These are phyloP conservation scores for Tricharina praecox DNA, from an alignment of 495 filamentous ascomycete genomes.

Conservation along the genomic window DNA sequence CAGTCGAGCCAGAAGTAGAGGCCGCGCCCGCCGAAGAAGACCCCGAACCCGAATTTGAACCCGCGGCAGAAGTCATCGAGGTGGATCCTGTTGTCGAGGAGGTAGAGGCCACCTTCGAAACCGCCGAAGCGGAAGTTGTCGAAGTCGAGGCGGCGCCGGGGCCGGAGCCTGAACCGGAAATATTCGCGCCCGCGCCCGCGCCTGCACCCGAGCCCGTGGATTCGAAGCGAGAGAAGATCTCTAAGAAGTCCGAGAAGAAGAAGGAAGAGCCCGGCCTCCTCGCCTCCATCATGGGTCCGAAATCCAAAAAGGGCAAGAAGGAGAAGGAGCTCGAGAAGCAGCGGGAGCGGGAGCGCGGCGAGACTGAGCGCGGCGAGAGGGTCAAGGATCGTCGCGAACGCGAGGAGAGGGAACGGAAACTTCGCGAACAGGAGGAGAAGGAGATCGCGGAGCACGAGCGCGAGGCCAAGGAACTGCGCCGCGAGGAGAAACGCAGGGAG, in stretches of 20 bases:
- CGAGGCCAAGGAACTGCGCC: too few species aligned
- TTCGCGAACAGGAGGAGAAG: too few species aligned
- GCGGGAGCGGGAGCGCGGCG: too few species aligned
- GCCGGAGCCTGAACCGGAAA: neutral
- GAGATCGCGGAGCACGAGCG: too few species aligned
- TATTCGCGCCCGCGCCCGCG: neutral
- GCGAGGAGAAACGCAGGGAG: too few species aligned
- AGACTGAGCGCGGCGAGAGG: too few species aligned
- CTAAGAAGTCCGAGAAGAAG: neutral
- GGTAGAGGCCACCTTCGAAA: slow-evolving; percentile 9
- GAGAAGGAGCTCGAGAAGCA: neutral
- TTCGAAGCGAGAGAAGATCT: neutral
- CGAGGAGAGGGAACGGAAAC: too few species aligned
- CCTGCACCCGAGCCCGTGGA: neutral
- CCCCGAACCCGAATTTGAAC: slow-evolving; percentile 2
- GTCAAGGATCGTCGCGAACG: too few species aligned
- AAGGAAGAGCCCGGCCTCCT: neutral
- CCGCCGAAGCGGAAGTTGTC: slow-evolving; percentile 4
- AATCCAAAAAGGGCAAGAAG: neutral
- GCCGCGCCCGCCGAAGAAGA: too few species aligned
- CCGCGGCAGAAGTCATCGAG: neutral
- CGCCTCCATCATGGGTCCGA: too few species aligned
- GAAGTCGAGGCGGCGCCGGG: neutral
- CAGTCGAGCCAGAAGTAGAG: too few species aligned
- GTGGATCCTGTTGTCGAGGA: slow-evolving; percentile 6